Conservation (phyloP, 1,139 yeast species). For the Taphrina betulina region DNA sequence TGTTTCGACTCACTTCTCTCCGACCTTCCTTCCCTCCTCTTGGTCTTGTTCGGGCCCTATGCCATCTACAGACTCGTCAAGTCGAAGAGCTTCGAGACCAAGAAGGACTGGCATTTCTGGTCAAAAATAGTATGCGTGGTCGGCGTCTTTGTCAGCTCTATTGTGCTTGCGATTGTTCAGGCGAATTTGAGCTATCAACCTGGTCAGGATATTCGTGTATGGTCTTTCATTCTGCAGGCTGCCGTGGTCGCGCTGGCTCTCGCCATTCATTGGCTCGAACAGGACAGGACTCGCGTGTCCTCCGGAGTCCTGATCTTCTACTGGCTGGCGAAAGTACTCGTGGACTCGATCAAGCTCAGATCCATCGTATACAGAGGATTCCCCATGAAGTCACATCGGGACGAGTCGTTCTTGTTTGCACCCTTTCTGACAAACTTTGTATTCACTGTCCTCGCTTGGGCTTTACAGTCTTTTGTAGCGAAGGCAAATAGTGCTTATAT, state of each 20-base stretch:
- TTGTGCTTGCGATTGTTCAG: conserved; percentile 31
- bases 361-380: conserved; percentile 37
- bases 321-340: conserved; percentile 63
- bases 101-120: conserved; percentile 38
- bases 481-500: conserved; percentile 25
- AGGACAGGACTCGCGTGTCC: conserved; percentile 62
- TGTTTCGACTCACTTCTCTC: conserved; percentile 74
- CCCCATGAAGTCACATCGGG: conserved; percentile 31
- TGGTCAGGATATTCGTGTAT: conserved; percentile 49
- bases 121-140: conserved; percentile 36
- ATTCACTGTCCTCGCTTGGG: conserved; percentile 28
- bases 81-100: conserved; percentile 38
- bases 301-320: conserved; percentile 68
- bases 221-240: conserved; percentile 49
- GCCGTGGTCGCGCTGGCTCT: conserved; percentile 54
- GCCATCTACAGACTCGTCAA: conserved; percentile 46
- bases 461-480: conserved; percentile 33
- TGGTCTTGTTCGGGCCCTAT: conserved; percentile 56
- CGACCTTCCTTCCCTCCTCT: conserved; percentile 53
- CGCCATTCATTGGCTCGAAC: conserved; percentile 68
- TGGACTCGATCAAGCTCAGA: conserved; percentile 41
- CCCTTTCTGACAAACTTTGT: conserved; percentile 36
- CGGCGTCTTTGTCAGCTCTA: conserved; percentile 14
- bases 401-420: conserved; percentile 35
- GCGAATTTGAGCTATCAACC: conserved; percentile 41